phyloP scores from a whole-genome alignment of 1,139 yeast genomes.

The Debaryomyces singareniensis region DNA sequence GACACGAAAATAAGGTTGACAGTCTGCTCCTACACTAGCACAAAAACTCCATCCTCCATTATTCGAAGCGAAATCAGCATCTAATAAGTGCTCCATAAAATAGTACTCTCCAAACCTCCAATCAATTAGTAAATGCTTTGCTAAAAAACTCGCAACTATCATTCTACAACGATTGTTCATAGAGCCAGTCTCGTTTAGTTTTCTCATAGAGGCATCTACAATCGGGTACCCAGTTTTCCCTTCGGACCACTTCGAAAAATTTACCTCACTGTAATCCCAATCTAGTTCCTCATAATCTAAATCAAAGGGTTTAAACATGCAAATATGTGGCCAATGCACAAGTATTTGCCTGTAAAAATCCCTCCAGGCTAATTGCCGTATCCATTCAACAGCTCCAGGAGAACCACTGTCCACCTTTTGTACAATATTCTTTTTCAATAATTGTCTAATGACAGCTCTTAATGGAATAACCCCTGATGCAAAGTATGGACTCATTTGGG shows the following conservation, averaged over 20 bases:
- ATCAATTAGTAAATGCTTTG: slow-evolving; percentile 47
- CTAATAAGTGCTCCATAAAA: slow-evolving; percentile 43
- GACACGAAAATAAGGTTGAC: slow-evolving; percentile 52
- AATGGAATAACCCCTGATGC: slow-evolving; percentile 43
- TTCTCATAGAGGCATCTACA: slow-evolving; percentile 53
- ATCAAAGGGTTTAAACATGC: slow-evolving; percentile 45
- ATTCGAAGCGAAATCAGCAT: slow-evolving; percentile 49
- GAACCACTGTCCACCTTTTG: slow-evolving; percentile 20
- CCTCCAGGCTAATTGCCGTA: slow-evolving; percentile 53
- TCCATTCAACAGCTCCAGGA: slow-evolving; percentile 32
- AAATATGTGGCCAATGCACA: slow-evolving; percentile 44
- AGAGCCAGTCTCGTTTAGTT: slow-evolving; percentile 43
- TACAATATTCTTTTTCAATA: slow-evolving; percentile 16
- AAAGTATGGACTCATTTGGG: slow-evolving; percentile 40
- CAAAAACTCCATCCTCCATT: slow-evolving; percentile 56
- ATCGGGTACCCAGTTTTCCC: slow-evolving; percentile 53
- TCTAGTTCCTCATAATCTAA: slow-evolving; percentile 29
- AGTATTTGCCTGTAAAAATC: slow-evolving; percentile 49
- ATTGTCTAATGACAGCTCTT: slow-evolving; percentile 26
- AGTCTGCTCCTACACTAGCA: slow-evolving; percentile 45
- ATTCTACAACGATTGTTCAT: slow-evolving; percentile 49
- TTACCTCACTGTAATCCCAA: slow-evolving; percentile 36
- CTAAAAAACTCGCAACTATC: slow-evolving; percentile 46
- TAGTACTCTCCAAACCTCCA: slow-evolving; percentile 52
- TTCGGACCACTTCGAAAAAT: slow-evolving; percentile 41